Evolutionary conservation across 2,329 filamentous ascomycete genomes (phyloP).

Genomic region (Exophiala alcalophila): DNA sequence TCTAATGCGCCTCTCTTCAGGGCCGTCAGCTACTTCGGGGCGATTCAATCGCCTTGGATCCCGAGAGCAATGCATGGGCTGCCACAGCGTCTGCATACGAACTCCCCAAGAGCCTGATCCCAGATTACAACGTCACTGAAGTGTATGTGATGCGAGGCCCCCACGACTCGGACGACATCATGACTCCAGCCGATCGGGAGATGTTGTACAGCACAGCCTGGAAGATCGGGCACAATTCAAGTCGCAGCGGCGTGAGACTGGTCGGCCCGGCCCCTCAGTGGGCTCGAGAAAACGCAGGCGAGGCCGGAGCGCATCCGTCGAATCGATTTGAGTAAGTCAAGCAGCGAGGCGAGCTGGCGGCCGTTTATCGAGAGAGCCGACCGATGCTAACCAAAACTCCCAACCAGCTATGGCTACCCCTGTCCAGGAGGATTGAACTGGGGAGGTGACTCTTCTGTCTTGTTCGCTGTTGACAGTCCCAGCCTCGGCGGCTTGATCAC

Average conservation of each 20-base stretch:
- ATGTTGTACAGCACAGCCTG: slow-evolving; percentile 56
- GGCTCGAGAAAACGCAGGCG: slow-evolving; percentile 53
- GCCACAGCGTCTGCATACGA: no score
- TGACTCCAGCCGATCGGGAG: slow-evolving; percentile 51
- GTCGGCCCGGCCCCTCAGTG: slow-evolving; percentile 58
- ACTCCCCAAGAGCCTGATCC: no score
- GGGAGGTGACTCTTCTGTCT: slow-evolving; percentile 58
- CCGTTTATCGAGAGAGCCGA: no score
- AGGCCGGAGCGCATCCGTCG: slow-evolving; percentile 59
- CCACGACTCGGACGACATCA: slow-evolving; percentile 44
- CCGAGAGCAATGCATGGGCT: no score
- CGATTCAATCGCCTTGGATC: no score
- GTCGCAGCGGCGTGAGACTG: slow-evolving; percentile 58
- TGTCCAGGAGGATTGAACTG: slow-evolving; percentile 58
- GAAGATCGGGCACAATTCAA: slow-evolving; percentile 60
- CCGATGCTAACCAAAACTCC: no score
- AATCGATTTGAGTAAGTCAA: slow-evolving; percentile 57
- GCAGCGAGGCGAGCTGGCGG: no score
- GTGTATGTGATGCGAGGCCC: background rate
- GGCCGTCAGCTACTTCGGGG: no score
- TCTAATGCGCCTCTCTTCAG: slow-evolving; percentile 36
- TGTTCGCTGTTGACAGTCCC: slow-evolving; percentile 58
- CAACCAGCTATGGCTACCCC: slow-evolving; percentile 61
- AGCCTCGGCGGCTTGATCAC: slow-evolving; percentile 60
- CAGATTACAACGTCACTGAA: no score